Evolutionary conservation across 2,329 filamentous ascomycete species (phyloP).

Genomic region (Fusarium sp.): DNA sequence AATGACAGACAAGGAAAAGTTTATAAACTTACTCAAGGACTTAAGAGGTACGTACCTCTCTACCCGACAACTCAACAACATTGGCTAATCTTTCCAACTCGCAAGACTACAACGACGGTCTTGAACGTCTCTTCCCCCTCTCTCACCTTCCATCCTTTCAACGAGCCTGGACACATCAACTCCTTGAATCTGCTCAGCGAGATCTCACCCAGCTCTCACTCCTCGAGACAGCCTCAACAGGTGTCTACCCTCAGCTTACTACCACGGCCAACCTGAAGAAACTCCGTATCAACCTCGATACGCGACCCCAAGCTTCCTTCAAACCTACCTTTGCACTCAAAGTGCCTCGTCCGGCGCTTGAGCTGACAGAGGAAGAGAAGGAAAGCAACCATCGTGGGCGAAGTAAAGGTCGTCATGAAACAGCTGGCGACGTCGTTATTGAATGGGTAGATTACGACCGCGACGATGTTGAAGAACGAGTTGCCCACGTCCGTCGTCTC

Average conservation of each 20-base stretch:
- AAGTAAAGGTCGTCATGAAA: conserved; percentile 50
- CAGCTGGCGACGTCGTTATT: conserved; percentile 52
- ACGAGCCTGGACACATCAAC: conserved; percentile 60
- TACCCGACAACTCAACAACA: not conserved
- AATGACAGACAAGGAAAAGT: conserved; percentile 58
- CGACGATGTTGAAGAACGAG: conserved; percentile 55
- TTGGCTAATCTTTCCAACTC: not conserved
- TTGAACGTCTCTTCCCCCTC: conserved; percentile 60
- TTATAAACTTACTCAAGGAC: conserved; percentile 54
- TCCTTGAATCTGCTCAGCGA: conserved; percentile 58
- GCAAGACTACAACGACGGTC: conserved; percentile 60
- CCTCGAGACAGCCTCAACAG: conserved; percentile 56
- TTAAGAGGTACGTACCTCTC: conserved; percentile 50
- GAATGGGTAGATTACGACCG: conserved; percentile 61
- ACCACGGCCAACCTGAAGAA: conserved; percentile 58
- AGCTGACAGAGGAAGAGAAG: conserved; percentile 21
- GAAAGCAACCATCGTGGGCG: conserved; percentile 31
- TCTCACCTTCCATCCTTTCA: conserved; percentile 56
- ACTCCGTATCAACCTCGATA: conserved; percentile 60
- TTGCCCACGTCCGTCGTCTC: conserved; percentile 57
- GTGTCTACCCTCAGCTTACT: conserved; percentile 57
- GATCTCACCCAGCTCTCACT: conserved; percentile 56
- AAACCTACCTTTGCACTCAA: conserved; percentile 57
- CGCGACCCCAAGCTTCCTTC: conserved; percentile 54
- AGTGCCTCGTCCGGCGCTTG: conserved; percentile 50